Base-by-base conservation (phyloP, 148 eudicot genomes). In the Chenopodium album region DNA sequence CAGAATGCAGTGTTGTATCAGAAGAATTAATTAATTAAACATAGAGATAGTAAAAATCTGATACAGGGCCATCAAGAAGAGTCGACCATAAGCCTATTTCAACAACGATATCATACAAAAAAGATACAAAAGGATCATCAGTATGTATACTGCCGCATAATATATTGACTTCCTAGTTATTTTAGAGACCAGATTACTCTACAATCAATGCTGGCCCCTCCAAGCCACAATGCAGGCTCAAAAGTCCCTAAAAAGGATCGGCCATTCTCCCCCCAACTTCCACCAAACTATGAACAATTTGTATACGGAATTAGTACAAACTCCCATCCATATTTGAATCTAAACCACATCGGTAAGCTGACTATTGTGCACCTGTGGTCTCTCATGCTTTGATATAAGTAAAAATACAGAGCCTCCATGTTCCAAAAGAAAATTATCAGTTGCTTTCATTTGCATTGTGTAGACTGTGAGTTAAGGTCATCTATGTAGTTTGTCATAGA, bases 361-460 rank as follows among this genome's bases (percentile, higher is more conserved):
- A 3, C 29, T 72, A 70, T 37, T 63, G 50, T n/a, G 19, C 77
- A 72, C 81, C 65, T 75, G 73, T 41, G 56, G 17, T 62, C 68
- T 44, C 64, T 67, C 73, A 17, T 5, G 69, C 60, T 66, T 28
- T 6, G 9, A 75, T 56, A n/a, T 37, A 83, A 66, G 74, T 28
- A 16, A 75, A 26, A 74, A 44, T 20, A 48, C 17, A 28, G 70
- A 23, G 52, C 80, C n/a, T 19, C 52, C 11, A 59, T 20, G 37
- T 64, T 48, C 47, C 78, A 60, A 20, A 54, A 80, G 31, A 32
- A 28, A 23, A 10, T 28, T 46, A 20, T 56, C 26, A 54, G 63
- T 2, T 56, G 62, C 77, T 13, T 56, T 93, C 89, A 94, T 83
- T 86, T 88, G 91, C 99, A 94, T 76, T 85, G 93, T 46, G 90